Conservation (phyloP, 768 basidiomycete species). For the Vararia minispora region DNA sequence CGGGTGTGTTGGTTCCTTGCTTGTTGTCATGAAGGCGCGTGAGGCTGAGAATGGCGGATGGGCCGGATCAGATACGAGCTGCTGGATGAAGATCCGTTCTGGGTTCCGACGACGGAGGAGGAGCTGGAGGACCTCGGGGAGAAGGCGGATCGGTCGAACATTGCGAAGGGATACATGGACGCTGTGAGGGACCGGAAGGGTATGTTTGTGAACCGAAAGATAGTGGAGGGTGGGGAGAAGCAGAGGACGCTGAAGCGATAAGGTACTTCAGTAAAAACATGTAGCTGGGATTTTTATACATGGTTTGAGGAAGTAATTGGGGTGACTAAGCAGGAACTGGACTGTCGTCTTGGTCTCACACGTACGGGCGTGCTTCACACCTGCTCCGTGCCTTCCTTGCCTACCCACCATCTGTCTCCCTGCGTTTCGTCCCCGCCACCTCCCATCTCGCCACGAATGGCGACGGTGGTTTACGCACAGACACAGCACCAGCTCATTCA, state of each 20-base stretch:
- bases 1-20: constrained; percentile 59
- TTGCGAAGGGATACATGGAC: constrained; percentile 93
- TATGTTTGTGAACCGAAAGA: constrained; percentile 90
- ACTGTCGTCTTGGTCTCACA: too few relatives aligned
- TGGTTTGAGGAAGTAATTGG: too few relatives aligned
- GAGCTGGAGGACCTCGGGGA: constrained; percentile 95
- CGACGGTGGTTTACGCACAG: neutral
- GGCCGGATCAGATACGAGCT: constrained; percentile 63
- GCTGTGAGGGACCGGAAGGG: constrained; percentile 85
- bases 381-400: too few relatives aligned
- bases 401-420: too few relatives aligned
- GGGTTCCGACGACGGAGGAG: constrained; percentile 96
- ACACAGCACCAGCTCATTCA: too few relatives aligned
- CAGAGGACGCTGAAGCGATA: constrained; percentile 70
- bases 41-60: neutral
- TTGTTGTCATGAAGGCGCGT: neutral
- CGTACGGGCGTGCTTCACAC: too few relatives aligned
- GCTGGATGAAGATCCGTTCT: constrained; percentile 90
- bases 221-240: constrained; percentile 94
- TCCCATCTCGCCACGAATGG: constrained; percentile 4
- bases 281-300: too few relatives aligned
- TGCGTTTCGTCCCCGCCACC: neutral
- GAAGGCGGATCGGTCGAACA: constrained; percentile 85
- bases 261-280: constrained; percentile 6
- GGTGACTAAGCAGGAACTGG: too few relatives aligned